Conservation (phyloP, 2,329 filamentous ascomycete genomes). For the Alternaria consortialis region DNA sequence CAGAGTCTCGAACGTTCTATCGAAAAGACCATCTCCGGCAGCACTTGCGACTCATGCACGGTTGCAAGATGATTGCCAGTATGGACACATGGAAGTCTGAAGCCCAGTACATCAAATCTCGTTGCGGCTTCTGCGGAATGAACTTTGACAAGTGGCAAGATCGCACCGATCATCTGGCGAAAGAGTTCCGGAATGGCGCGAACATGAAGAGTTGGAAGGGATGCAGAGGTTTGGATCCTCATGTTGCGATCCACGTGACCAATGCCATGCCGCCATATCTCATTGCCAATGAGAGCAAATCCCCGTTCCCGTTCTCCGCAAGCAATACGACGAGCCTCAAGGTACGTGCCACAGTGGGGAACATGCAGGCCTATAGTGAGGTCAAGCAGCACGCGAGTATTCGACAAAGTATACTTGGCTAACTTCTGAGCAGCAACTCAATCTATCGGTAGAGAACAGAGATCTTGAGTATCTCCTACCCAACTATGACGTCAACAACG, state of each 20-base stretch:
- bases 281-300: constrained; percentile 58
- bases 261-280: constrained; percentile 63
- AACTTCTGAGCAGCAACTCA: constrained; percentile 29
- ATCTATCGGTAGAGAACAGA: constrained; percentile 22
- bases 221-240: constrained; percentile 61
- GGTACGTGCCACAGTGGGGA: constrained; percentile 24
- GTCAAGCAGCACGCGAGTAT: background rate
- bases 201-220: constrained; percentile 65
- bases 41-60: constrained; percentile 68
- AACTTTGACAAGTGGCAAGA: constrained; percentile 61
- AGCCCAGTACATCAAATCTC: constrained; percentile 62
- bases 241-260: constrained; percentile 58
- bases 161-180: constrained; percentile 62
- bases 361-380: background rate
- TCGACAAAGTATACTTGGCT: constrained; percentile 1
- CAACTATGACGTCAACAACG: constrained; percentile 1
- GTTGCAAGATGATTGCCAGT: constrained; percentile 66
- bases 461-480: constrained; percentile 45
- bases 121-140: constrained; percentile 64
- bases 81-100: constrained; percentile 73
- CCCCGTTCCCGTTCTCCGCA: constrained; percentile 59
- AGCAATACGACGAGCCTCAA: constrained; percentile 47
- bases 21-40: constrained; percentile 70
- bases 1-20: constrained; percentile 70
- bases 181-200: constrained; percentile 63